A percentile compares a stretch with the other conserved stretches of the same genome.
These are phyloP conservation scores for Eustoma russellianum DNA, from an alignment of 257 asterid species.

Conservation along the genomic window DNA sequence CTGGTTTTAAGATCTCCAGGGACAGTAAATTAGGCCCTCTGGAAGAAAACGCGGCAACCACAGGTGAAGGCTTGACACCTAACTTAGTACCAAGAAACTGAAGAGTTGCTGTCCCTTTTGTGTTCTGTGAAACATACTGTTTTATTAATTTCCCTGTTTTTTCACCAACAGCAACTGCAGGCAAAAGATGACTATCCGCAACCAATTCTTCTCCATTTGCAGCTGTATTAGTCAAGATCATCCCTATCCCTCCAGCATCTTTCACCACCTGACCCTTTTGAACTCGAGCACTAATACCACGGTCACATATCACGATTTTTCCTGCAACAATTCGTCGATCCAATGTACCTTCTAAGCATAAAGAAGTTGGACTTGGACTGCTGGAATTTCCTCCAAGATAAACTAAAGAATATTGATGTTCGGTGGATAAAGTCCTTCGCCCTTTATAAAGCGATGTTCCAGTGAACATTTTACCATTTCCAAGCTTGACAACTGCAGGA, in stretches of 20 bases:
- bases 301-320: constrained; percentile 76
- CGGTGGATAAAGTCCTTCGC: constrained; percentile 19
- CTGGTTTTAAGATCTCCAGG: constrained; percentile 72
- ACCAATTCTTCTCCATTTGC: constrained; percentile 82
- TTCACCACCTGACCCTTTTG: constrained; percentile 91
- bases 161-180: constrained; percentile 81
- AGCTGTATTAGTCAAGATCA: constrained; percentile 70
- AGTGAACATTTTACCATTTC: constrained; percentile 32
- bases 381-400: constrained; percentile 64
- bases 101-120: constrained; percentile 47
- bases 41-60: constrained; percentile 91
- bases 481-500: constrained; percentile 71
- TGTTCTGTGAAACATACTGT: constrained; percentile 27
- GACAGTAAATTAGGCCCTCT: constrained; percentile 79
- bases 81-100: constrained; percentile 65
- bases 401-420: constrained; percentile 40
- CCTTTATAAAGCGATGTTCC: constrained; percentile 83
- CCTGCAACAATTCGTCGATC: constrained; percentile 55
- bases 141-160: constrained; percentile 45
- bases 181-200: constrained; percentile 82
- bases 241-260: constrained; percentile 82
- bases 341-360: constrained; percentile 77
- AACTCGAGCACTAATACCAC: constrained; percentile 84
- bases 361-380: constrained; percentile 62
- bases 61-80: constrained; percentile 63